Percentiles rank a stretch among this genome's conserved stretches.
These are phyloP conservation scores for Fusarium cyanostomum DNA, from an alignment of 2,329 filamentous ascomycete species.

Conservation along the genomic window DNA sequence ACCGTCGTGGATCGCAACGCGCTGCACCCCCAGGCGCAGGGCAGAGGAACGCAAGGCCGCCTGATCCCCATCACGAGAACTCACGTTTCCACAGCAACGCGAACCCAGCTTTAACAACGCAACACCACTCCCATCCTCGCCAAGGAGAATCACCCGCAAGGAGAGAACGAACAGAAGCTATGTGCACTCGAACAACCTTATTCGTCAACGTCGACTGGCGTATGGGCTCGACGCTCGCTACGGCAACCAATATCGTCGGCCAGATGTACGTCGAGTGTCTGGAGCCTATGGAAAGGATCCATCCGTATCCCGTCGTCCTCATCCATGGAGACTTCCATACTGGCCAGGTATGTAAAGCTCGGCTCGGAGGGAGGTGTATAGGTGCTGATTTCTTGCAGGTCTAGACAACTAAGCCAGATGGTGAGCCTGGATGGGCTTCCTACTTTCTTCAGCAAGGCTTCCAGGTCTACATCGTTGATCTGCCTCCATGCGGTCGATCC, in stretches of 20 bases:
- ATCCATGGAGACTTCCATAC: conserved; percentile 51
- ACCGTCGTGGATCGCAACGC: neutral
- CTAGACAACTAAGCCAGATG: conserved; percentile 59
- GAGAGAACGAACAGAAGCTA: conserved; percentile 6
- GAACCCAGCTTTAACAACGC: neutral
- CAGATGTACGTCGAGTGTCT: conserved; percentile 51
- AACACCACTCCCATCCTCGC: neutral
- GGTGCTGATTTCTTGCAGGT: conserved; percentile 37
- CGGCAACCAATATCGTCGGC: conserved; percentile 34
- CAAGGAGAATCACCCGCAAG: neutral
- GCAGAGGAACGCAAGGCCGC: neutral
- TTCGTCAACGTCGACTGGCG: conserved; percentile 42
- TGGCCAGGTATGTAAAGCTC: conserved; percentile 41
- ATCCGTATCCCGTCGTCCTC: conserved; percentile 44
- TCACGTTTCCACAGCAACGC: neutral
- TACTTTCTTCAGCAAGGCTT: conserved; percentile 55
- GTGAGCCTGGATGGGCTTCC: conserved; percentile 56
- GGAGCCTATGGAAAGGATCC: conserved; percentile 29
- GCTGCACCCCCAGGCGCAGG: neutral
- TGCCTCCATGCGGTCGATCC: conserved; percentile 53
- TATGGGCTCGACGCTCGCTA: conserved; percentile 11
- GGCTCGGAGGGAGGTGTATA: too few species aligned
- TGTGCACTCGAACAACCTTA: conserved; percentile 36
- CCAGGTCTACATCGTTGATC: conserved; percentile 55
- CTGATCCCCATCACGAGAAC: neutral